A percentile compares a stretch with the other conserved stretches of the same genome.
Evolutionary conservation across 768 basidiomycete genomes (phyloP).

Genomic region (Lactarius hatsudake): DNA sequence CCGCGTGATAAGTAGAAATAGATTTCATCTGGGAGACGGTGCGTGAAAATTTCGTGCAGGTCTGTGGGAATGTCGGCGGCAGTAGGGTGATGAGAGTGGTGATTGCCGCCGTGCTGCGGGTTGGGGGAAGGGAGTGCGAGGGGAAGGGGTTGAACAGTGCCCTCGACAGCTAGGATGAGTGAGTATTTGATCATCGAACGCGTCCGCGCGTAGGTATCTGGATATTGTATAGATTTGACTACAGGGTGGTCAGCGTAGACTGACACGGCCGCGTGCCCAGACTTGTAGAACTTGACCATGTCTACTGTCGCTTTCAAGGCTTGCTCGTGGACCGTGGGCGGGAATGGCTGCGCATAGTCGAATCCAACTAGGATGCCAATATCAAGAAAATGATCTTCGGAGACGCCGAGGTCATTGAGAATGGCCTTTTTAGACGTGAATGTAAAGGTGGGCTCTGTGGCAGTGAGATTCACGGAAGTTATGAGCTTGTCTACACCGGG

Average conservation of each 20-base stretch:
- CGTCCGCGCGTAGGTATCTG: constrained; percentile 84
- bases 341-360: constrained; percentile 76
- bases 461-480: constrained; percentile 76
- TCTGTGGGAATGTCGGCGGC: constrained; percentile 87
- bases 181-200: constrained; percentile 91
- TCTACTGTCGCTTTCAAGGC: constrained; percentile 84
- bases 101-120: constrained; percentile 48
- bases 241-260: constrained; percentile 77
- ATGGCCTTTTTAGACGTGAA: constrained; percentile 80
- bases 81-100: constrained; percentile 66
- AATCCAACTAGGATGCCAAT: constrained; percentile 90
- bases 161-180: constrained; percentile 85
- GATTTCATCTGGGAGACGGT: constrained; percentile 92
- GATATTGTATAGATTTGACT: constrained; percentile 76
- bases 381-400: constrained; percentile 92
- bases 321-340: constrained; percentile 77
- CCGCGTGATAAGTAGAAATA: constrained; percentile 96
- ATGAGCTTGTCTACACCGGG: constrained; percentile 88
- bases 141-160: constrained; percentile 75
- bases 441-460: constrained; percentile 68
- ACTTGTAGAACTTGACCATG: constrained; percentile 91
- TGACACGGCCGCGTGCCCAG: constrained; percentile 75
- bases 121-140: constrained; percentile 57
- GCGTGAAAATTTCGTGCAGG: constrained; percentile 91
- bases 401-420: constrained; percentile 61